Percentiles rank a stretch among this genome's conserved stretches.
Evolutionary conservation across 306 rosid genomes (phyloP).

Genomic region (Cotoneaster glaucophyllus): DNA sequence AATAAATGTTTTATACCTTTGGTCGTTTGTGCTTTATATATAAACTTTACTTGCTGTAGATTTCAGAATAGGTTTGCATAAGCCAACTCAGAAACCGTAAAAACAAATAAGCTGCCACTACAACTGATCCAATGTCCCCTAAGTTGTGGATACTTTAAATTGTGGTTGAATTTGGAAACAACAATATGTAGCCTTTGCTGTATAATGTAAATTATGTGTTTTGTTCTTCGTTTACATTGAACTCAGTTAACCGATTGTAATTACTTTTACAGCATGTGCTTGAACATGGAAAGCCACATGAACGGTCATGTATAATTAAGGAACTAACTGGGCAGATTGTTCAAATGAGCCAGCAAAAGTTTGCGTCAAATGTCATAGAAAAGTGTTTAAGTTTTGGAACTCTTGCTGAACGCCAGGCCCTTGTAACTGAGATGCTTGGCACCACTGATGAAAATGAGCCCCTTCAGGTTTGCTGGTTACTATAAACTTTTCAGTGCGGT

Average conservation of each 20-base stretch:
- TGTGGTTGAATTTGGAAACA: neutral
- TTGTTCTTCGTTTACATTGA: neutral
- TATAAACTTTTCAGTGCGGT: neutral
- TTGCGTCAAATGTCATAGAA: conserved; percentile 89
- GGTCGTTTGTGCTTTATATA: neutral
- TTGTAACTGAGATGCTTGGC: conserved; percentile 90
- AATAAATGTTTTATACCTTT: neutral
- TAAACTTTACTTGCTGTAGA: neutral
- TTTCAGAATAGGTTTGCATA: neutral
- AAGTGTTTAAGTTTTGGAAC: conserved; percentile 79
- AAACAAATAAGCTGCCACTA: neutral
- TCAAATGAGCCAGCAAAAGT: conserved; percentile 99
- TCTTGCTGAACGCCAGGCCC: conserved; percentile 65
- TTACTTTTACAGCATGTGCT: conserved; percentile 58
- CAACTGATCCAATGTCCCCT: neutral
- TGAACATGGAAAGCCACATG: conserved; percentile 85
- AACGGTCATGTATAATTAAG: conserved; percentile 71
- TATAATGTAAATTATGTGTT: neutral
- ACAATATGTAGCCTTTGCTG: neutral
- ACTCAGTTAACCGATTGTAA: neutral
- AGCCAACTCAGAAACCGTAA: neutral
- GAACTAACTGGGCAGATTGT: conserved; percentile 79
- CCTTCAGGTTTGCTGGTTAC: conserved; percentile 64
- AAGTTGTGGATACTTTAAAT: neutral
- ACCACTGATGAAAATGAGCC: conserved; percentile 94